Percentiles rank a stretch among this genome's conserved stretches.
Conservation (phyloP, 148 eudicot species). For the Limonium bicolor region DNA sequence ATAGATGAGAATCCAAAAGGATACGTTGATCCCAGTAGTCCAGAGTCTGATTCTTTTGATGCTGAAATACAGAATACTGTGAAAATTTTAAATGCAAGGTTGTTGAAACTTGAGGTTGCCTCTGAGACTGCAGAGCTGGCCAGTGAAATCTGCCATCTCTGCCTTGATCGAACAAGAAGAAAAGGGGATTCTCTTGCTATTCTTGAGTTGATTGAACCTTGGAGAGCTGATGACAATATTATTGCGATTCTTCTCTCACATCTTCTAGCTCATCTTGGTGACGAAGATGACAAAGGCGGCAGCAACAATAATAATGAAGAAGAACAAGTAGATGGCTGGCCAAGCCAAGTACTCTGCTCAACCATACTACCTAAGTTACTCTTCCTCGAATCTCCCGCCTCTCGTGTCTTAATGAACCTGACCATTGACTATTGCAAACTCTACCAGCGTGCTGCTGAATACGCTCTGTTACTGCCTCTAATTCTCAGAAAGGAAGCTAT, state of each 20-base stretch:
- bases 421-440: constrained; percentile 31
- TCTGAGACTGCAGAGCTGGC: constrained; percentile 16
- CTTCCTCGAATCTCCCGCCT: constrained; percentile 25
- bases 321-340: constrained; percentile 23
- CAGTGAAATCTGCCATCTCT: constrained; percentile 24
- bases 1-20: neutral
- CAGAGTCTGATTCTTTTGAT: constrained; percentile 3
- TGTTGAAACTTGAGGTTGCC: constrained; percentile 13
- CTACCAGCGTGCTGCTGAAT: constrained; percentile 33
- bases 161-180: constrained; percentile 8
- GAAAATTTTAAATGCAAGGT: constrained; percentile 9
- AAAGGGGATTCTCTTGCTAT: constrained; percentile 13
- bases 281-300: constrained; percentile 12
- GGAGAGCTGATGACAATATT: constrained; percentile 40
- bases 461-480: constrained; percentile 29
- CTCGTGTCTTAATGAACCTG: constrained; percentile 29
- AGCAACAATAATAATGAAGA: too few relatives aligned
- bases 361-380: constrained; percentile 38
- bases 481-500: constrained; percentile 25
- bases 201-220: constrained; percentile 31
- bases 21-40: neutral
- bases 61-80: constrained; percentile 18
- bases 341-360: constrained; percentile 33
- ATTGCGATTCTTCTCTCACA: constrained; percentile 22
- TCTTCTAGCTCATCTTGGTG: constrained; percentile 10